A percentile compares a stretch with the other conserved stretches of the same genome.
These are phyloP conservation scores for Podila clonocystis DNA, from an alignment of 192 early-diverging fungal species.

Conservation along the genomic window DNA sequence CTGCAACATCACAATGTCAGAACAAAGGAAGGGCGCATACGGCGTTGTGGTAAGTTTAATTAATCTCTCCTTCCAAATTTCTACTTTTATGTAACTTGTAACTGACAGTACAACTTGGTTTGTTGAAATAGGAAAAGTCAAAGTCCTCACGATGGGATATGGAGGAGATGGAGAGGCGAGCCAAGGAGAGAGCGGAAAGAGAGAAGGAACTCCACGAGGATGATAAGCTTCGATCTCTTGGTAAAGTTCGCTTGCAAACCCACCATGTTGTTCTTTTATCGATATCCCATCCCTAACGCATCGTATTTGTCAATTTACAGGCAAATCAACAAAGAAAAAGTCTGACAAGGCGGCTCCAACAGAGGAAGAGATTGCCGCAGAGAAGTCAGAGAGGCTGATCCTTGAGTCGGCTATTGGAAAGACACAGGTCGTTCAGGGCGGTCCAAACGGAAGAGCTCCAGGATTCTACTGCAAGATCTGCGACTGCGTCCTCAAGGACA, in stretches of 20 bases:
- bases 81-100: neutral
- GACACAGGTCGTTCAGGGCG: constrained; percentile 78
- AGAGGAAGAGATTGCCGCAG: constrained; percentile 63
- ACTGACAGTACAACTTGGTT: neutral
- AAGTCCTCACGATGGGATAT: constrained; percentile 70
- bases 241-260: constrained; percentile 18
- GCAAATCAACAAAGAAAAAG: constrained; percentile 48
- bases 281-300: neutral
- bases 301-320: constrained; percentile 13
- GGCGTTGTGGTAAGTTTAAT: constrained; percentile 30
- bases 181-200: constrained; percentile 67
- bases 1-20: neutral
- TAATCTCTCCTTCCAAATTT: neutral
- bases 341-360: constrained; percentile 43
- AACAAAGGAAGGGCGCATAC: constrained; percentile 42
- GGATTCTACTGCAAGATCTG: constrained; percentile 95
- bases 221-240: constrained; percentile 65
- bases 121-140: constrained; percentile 21
- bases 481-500: constrained; percentile 91
- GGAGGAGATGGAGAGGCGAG: constrained; percentile 72
- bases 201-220: constrained; percentile 55
- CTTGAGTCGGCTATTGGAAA: constrained; percentile 83
- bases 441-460: constrained; percentile 70
- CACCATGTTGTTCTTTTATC: neutral
- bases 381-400: constrained; percentile 64